These are phyloP conservation scores for Cladophialophora exuberans DNA, from an alignment of 2,329 filamentous ascomycete species.

Conservation along the genomic window DNA sequence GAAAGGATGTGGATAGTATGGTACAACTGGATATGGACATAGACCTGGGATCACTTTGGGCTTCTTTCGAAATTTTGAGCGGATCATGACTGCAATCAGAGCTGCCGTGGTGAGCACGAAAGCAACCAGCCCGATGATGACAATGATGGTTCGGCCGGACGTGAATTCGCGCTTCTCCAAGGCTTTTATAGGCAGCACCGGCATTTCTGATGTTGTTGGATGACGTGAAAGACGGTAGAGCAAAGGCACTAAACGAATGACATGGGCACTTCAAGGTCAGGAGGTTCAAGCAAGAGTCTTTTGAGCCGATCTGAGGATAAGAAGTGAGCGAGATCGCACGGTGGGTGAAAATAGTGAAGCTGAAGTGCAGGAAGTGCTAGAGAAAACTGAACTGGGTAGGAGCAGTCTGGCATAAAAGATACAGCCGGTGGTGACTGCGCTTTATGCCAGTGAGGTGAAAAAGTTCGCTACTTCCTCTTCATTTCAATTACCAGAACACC, in stretches of 20 bases:
- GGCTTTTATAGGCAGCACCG: conserved; percentile 6
- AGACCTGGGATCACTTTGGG: conserved; percentile 1
- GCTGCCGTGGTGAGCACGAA: conserved; percentile 23
- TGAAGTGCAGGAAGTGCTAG: too few relatives aligned
- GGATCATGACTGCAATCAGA: conserved; percentile 26
- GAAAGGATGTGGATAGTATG: conserved; percentile 6
- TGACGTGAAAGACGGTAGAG: not conserved
- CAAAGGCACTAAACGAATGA: not conserved
- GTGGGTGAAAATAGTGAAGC: not conserved
- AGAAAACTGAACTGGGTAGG: not conserved
- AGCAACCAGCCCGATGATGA: conserved; percentile 27
- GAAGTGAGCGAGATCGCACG: not conserved
- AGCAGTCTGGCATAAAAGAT: not conserved
- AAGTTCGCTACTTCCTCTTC: not conserved
- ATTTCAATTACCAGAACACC: not conserved
- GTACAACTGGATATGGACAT: conserved; percentile 4
- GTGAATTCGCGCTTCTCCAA: conserved; percentile 16
- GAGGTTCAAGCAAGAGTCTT: too few relatives aligned
- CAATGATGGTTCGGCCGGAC: conserved; percentile 18
- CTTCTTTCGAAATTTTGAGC: conserved; percentile 27
- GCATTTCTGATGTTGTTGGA: conserved; percentile 8
- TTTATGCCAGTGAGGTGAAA: too few relatives aligned
- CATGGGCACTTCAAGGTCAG: not conserved
- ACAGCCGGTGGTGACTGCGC: not conserved
- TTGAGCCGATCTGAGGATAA: not conserved